These are phyloP conservation scores for Termitomyces sp. DNA, from an alignment of 768 basidiomycete species.

Conservation along the genomic window DNA sequence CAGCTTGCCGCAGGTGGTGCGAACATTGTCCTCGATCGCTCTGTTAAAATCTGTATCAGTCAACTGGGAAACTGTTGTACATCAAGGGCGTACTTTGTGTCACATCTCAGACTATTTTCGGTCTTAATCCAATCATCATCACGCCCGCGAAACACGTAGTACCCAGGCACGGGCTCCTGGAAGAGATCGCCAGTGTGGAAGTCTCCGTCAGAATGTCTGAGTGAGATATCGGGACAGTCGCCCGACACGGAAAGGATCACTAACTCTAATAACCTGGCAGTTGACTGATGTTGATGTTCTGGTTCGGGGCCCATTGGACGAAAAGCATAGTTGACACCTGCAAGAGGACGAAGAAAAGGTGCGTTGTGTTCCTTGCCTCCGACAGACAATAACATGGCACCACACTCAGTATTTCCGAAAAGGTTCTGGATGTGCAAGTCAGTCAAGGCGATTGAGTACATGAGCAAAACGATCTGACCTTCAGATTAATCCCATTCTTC, in stretches of 20 bases:
- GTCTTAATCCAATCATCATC: conserved; percentile 88
- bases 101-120: conserved; percentile 73
- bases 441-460: conserved; percentile 9
- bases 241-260: conserved; percentile 64
- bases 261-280: conserved; percentile 57
- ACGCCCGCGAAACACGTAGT: conserved; percentile 65
- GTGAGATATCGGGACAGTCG: conserved; percentile 62
- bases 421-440: conserved; percentile 50
- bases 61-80: background rate
- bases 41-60: conserved; percentile 25
- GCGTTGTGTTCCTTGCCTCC: conserved; percentile 49
- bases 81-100: conserved; percentile 51
- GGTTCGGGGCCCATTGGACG: conserved; percentile 44
- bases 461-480: conserved; percentile 36
- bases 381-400: conserved; percentile 63
- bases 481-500: conserved; percentile 55
- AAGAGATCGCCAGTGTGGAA: conserved; percentile 86
- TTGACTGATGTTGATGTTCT: conserved; percentile 50
- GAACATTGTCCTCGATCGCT: conserved; percentile 75
- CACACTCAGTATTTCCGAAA: conserved; percentile 80
- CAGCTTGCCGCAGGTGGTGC: conserved; percentile 56
- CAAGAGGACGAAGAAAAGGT: conserved; percentile 51
- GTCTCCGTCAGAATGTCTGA: conserved; percentile 61
- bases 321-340: conserved; percentile 62
- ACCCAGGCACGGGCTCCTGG: conserved; percentile 53